A percentile compares a stretch with the other conserved stretches of the same genome.
phyloP scores from a whole-genome alignment of 2,329 filamentous ascomycete species.

The Colletotrichum viniferum region DNA sequence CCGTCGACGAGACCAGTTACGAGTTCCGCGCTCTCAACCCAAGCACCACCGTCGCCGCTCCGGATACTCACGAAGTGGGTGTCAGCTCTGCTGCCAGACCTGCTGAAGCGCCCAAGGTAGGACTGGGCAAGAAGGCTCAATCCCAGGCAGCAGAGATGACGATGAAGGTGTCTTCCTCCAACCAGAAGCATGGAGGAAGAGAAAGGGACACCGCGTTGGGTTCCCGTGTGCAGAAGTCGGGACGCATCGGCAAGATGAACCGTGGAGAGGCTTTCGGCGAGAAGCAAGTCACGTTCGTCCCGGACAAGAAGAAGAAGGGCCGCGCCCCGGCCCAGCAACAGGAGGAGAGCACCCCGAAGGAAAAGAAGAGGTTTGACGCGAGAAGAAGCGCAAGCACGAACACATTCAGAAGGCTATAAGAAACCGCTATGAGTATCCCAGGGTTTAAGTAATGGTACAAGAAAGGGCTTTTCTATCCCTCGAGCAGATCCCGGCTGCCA shows the following conservation, averaged over 20 bases:
- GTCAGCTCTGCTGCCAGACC: constrained; percentile 10
- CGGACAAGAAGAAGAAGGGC: constrained; percentile 59
- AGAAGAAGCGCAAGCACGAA: constrained; percentile 79
- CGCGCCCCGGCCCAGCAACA: constrained; percentile 24
- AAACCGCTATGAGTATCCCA: constrained; percentile 26
- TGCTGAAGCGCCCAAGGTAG: background rate
- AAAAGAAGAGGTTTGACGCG: constrained; percentile 40
- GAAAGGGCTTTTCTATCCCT: constrained; percentile 1
- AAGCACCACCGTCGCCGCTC: constrained; percentile 60
- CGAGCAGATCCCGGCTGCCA: constrained; percentile 1
- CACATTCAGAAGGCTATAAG: constrained; percentile 70
- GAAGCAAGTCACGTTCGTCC: constrained; percentile 75
- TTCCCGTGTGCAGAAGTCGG: constrained; percentile 55
- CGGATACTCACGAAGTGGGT: constrained; percentile 19
- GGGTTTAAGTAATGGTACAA: constrained; percentile 14
- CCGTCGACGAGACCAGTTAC: constrained; percentile 84
- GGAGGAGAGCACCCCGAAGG: constrained; percentile 28
- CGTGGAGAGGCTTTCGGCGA: constrained; percentile 62
- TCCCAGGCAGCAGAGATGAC: constrained; percentile 41
- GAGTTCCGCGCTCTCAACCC: constrained; percentile 92
- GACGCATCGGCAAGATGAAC: constrained; percentile 48
- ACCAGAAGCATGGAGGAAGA: constrained; percentile 61
- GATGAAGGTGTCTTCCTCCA: constrained; percentile 74
- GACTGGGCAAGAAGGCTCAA: constrained; percentile 14
- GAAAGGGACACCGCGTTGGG: constrained; percentile 62